Evolutionary conservation across 768 basidiomycete species (phyloP).

Genomic region (Rhizopogon vulgaris): DNA sequence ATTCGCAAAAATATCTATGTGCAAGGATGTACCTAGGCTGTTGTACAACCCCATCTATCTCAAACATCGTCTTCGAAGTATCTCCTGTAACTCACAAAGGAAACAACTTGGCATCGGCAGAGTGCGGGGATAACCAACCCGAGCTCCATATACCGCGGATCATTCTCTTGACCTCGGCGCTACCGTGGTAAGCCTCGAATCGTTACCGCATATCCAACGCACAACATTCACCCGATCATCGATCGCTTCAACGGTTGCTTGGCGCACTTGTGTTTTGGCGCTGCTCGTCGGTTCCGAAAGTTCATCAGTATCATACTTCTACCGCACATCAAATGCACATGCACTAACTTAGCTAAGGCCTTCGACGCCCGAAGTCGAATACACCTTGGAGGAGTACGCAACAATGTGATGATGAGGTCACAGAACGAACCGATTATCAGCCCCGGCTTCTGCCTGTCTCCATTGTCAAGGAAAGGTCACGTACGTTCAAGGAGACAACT

Average conservation of each 20-base stretch:
- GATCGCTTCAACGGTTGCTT: not conserved
- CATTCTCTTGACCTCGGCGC: not conserved
- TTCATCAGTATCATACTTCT: not conserved
- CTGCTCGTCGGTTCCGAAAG: not conserved
- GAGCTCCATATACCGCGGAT: not conserved
- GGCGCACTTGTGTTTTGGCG: not conserved
- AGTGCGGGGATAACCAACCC: not conserved
- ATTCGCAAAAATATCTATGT: not conserved
- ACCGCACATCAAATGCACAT: too few species aligned
- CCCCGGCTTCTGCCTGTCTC: too few species aligned
- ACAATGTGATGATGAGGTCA: not conserved
- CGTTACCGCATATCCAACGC: too few species aligned
- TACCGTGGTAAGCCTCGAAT: not conserved
- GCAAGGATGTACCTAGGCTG: too few species aligned
- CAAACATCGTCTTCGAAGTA: not conserved
- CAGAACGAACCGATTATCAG: not conserved
- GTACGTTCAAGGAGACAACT: not conserved
- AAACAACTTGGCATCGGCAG: not conserved
- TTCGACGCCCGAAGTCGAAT: too few species aligned
- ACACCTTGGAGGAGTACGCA: not conserved
- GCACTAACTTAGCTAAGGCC: too few species aligned
- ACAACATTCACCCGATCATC: not conserved
- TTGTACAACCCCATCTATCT: not conserved
- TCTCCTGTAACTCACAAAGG: not conserved
- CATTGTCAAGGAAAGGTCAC: not conserved